Evolutionary conservation across 2,329 filamentous ascomycete species (phyloP), one percentile per base, ranked within the genome.

Genomic region (Pseudogymnoascus sp.): DNA sequence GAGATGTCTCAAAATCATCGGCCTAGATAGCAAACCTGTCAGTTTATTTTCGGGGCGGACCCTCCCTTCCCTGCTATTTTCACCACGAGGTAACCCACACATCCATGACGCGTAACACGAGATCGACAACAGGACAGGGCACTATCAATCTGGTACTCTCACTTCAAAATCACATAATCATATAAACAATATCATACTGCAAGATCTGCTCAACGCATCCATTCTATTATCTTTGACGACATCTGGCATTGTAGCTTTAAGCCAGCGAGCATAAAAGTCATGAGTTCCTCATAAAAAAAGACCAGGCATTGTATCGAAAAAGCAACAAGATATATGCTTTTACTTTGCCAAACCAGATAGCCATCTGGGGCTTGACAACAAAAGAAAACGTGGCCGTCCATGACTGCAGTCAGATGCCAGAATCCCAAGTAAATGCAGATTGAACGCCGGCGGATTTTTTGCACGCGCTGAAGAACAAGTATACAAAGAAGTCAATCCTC

Each of bases 401-500:
- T 39, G 34, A 61, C 37, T 61, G 18, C 37, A 61, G 59, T 42
- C 59, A 61, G 59, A 61, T 61, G 59, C 59, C 59, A 40, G 59
- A 61, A 61, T 37, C 59, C 59, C 59, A 39, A 61, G 59, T 61
- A 61, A 61, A 61, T 61, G 59, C 59, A 61, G 59, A 61, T 61
- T 61, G 59, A 61, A 61, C 59, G 59, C 59, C 59, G 59, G 37
- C 59, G 59, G 59, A 61, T 42, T 61, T 61, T 61, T 61, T 61
- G 59, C 59, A 39, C 34, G 37, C 59, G 59, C 59, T 61, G 34
- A 61, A 64, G 42, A 57, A 62, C 63, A 63, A 64, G 45, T 63
- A 64, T 64, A 64, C 63, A 64, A 64, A 64, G 62, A 63, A 63
- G 51, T 42, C 31, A 39, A 63, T 42, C 64, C 62, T 54, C 64